These are phyloP conservation scores for Blastomyces gilchristii DNA, from an alignment of 2,329 filamentous ascomycete species.

Conservation along the genomic window DNA sequence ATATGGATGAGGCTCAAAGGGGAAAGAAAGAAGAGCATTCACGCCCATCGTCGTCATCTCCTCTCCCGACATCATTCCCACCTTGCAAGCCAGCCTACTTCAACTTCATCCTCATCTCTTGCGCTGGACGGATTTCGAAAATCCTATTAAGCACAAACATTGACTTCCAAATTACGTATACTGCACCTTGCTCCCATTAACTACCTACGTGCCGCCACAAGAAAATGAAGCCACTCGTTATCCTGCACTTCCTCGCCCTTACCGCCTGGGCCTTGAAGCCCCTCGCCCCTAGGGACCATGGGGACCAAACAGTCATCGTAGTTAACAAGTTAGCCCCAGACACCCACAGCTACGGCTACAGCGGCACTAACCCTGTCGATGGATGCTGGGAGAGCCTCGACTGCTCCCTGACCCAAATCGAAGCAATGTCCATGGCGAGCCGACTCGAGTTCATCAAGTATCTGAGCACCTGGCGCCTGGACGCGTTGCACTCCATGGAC, in stretches of 20 bases:
- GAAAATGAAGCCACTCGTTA: constrained; percentile 11
- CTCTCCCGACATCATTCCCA: not conserved
- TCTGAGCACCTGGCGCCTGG: constrained; percentile 16
- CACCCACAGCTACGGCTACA: not conserved
- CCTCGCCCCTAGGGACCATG: not conserved
- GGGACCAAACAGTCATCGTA: not conserved
- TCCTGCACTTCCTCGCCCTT: constrained; percentile 10
- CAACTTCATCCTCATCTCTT: not conserved
- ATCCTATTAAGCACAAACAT: not conserved
- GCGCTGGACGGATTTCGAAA: not conserved
- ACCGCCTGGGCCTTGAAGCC: constrained; percentile 1
- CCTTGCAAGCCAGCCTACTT: not conserved
- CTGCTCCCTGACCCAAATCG: constrained; percentile 19
- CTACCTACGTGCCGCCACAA: not conserved
- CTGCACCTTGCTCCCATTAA: not conserved
- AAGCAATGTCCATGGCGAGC: constrained; percentile 15
- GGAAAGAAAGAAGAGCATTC: not conserved
- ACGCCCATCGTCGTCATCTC: not conserved
- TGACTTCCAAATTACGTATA: not conserved
- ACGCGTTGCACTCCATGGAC: constrained; percentile 14
- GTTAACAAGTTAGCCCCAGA: not conserved
- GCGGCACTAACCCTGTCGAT: constrained; percentile 7
- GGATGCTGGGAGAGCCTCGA: constrained; percentile 16
- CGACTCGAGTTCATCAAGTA: constrained; percentile 20
- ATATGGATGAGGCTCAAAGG: constrained; percentile 2